A percentile compares a stretch with the other conserved stretches of the same genome.
Conservation (phyloP, 169 alveolate genomes). For the Nephromyces sp. region DNA sequence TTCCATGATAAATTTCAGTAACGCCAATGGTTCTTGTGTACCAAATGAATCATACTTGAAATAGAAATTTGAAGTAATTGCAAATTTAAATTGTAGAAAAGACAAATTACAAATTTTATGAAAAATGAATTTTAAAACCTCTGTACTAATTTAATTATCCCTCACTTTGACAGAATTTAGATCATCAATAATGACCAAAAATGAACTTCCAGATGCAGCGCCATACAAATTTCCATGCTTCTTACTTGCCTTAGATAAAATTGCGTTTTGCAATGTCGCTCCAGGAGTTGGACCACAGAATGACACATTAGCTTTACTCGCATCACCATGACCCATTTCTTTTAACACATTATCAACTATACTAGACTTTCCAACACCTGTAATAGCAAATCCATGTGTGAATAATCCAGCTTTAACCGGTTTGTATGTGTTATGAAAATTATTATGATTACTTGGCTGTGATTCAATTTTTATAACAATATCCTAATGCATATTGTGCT, state of each 20-base stretch:
- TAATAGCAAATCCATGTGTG: too few relatives aligned
- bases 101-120: not conserved
- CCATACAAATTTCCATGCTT: constrained; percentile 79
- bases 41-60: constrained; percentile 73
- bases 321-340: constrained; percentile 45
- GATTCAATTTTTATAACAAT: too few relatives aligned
- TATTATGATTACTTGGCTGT: too few relatives aligned
- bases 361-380: constrained; percentile 81
- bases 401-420: too few relatives aligned
- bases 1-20: constrained; percentile 80
- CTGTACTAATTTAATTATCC: not conserved
- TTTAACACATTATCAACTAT: constrained; percentile 60
- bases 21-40: constrained; percentile 87
- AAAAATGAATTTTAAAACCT: not conserved
- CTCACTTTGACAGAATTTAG: constrained; percentile 76
- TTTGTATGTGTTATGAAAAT: too few relatives aligned
- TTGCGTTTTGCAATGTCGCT: constrained; percentile 65
- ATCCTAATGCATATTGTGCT: too few relatives aligned
- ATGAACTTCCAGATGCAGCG: constrained; percentile 77
- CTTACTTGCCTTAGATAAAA: constrained; percentile 81
- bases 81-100: not conserved
- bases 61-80: not conserved
- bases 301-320: constrained; percentile 68
- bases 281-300: constrained; percentile 83
- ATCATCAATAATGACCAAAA: constrained; percentile 83